Conservation (phyloP, 2,329 filamentous ascomycete species). For the Zalaria obscura region DNA sequence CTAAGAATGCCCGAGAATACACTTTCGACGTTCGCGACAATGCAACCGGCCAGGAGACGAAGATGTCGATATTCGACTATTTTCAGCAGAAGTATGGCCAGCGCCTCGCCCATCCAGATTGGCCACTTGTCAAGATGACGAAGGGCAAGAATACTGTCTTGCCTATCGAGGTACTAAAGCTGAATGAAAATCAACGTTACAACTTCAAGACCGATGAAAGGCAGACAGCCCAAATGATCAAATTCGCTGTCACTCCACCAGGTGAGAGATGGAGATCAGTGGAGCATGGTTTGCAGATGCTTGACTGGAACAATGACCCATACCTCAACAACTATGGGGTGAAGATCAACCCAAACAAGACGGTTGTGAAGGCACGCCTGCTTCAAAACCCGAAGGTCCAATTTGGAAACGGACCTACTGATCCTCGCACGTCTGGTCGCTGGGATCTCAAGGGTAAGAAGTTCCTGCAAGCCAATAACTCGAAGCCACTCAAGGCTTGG, state of each 20-base stretch:
- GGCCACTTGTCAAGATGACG: conserved; percentile 46
- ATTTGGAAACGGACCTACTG: conserved; percentile 41
- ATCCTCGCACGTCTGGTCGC: conserved; percentile 55
- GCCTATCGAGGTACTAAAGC: conserved; percentile 41
- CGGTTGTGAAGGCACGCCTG: conserved; percentile 51
- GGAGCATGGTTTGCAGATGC: conserved; percentile 47
- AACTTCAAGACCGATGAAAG: conserved; percentile 42
- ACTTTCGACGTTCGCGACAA: conserved; percentile 27
- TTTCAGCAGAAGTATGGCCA: conserved; percentile 38
- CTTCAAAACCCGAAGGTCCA: conserved; percentile 57
- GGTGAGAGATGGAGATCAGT: conserved; percentile 54
- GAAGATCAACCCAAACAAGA: conserved; percentile 48
- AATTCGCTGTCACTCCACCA: conserved; percentile 74
- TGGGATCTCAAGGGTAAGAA: conserved; percentile 80
- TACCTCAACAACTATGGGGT: conserved; percentile 63
- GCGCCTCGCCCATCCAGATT: conserved; percentile 26
- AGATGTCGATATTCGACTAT: conserved; percentile 45
- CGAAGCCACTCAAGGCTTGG: conserved; percentile 53
- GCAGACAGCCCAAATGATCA: conserved; percentile 80
- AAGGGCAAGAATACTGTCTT: conserved; percentile 33
- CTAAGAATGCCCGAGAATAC: conserved; percentile 26
- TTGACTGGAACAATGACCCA: conserved; percentile 55
- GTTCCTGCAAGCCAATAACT: conserved; percentile 52
- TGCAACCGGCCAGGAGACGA: conserved; percentile 27
- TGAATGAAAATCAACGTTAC: conserved; percentile 43